phyloP scores from a whole-genome alignment of 768 basidiomycete genomes.

The Lactarius hengduanensis region DNA sequence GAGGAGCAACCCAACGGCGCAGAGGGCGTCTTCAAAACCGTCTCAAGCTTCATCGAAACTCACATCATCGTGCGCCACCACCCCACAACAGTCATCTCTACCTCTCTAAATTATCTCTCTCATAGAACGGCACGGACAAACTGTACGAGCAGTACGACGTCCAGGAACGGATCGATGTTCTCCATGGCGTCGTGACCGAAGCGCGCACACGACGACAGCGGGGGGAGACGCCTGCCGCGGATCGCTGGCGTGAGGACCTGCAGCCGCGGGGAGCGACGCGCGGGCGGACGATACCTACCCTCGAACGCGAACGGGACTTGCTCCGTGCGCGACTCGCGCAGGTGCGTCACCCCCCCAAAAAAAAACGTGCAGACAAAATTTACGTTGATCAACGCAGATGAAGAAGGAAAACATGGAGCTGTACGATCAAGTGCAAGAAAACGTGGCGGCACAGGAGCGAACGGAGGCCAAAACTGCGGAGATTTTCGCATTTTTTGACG shows the following conservation, averaged over 20 bases:
- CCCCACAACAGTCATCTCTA: neutral
- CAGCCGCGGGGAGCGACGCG: constrained; percentile 61
- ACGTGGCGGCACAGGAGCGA: constrained; percentile 44
- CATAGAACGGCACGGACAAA: constrained; percentile 62
- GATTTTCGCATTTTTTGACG: constrained; percentile 53
- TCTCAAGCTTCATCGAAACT: constrained; percentile 70
- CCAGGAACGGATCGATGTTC: constrained; percentile 64
- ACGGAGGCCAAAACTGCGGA: constrained; percentile 47
- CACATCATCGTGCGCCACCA: constrained; percentile 44
- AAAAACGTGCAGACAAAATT: neutral
- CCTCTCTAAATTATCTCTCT: neutral
- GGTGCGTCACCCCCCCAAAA: constrained; percentile 30
- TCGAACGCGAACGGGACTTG: constrained; percentile 45
- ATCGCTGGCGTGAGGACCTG: constrained; percentile 65
- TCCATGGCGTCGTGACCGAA: constrained; percentile 68
- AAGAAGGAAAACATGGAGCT: constrained; percentile 54
- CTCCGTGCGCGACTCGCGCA: constrained; percentile 40
- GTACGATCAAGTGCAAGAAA: constrained; percentile 49
- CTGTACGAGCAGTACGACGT: constrained; percentile 68
- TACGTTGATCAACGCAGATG: constrained; percentile 40
- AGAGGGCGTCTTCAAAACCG: constrained; percentile 46
- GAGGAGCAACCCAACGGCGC: constrained; percentile 39
- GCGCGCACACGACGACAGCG: constrained; percentile 55
- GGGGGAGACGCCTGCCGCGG: constrained; percentile 43
- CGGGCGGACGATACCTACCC: constrained; percentile 60